phyloP scores from a whole-genome alignment of 1,139 yeast genomes.

The Geotrichum phurueaensis region DNA sequence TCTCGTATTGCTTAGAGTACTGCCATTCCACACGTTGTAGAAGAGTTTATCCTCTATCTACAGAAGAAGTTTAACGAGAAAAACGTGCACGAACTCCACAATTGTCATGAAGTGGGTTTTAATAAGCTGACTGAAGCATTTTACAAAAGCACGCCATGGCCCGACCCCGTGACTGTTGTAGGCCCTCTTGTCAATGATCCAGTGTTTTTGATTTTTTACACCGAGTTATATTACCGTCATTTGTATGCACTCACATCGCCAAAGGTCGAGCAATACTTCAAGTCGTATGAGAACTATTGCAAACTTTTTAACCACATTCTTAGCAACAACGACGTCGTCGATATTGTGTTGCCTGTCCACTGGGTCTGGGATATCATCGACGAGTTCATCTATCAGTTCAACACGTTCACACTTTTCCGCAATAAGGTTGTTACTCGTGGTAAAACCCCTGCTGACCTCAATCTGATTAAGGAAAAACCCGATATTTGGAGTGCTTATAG shows the following conservation, averaged over 20 bases:
- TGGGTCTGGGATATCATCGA: constrained; percentile 50
- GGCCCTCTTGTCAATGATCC: constrained; percentile 43
- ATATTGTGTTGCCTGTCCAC: constrained; percentile 42
- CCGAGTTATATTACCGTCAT: constrained; percentile 46
- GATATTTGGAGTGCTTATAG: constrained; percentile 45
- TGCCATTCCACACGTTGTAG: constrained; percentile 41
- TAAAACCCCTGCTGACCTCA: constrained; percentile 34
- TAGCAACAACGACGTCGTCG: constrained; percentile 40
- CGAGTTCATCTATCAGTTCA: constrained; percentile 47
- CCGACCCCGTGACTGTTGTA: constrained; percentile 41
- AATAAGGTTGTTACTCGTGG: constrained; percentile 35
- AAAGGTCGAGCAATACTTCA: constrained; percentile 41
- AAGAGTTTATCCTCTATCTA: constrained; percentile 41
- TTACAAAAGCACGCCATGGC: constrained; percentile 43
- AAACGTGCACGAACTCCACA: constrained; percentile 40
- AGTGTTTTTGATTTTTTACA: constrained; percentile 41
- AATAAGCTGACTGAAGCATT: constrained; percentile 43
- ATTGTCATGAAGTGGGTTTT: constrained; percentile 43
- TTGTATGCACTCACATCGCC: constrained; percentile 42
- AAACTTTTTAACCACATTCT: constrained; percentile 42
- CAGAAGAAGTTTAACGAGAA: constrained; percentile 40
- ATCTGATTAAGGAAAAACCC: constrained; percentile 36
- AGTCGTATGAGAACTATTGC: constrained; percentile 46
- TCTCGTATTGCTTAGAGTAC: constrained; percentile 17
- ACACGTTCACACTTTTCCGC: constrained; percentile 41